Conservation (phyloP, 768 basidiomycete genomes). For the Collybiopsis luxurians region DNA sequence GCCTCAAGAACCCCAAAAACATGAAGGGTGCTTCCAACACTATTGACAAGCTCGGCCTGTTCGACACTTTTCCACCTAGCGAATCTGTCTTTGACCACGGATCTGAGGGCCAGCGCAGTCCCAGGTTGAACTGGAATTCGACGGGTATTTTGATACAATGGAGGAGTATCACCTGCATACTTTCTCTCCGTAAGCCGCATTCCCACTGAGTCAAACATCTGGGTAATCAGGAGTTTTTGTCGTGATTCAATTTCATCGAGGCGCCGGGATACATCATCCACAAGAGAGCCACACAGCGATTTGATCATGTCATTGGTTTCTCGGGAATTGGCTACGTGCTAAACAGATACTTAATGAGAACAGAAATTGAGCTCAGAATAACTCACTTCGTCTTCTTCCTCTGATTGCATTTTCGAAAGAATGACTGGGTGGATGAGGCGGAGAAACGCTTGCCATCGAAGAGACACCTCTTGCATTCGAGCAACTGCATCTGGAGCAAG, state of each 20-base stretch:
- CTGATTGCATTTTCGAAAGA: background rate
- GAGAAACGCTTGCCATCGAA: background rate
- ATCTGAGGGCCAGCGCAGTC: no score
- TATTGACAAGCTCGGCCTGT: conserved; percentile 7
- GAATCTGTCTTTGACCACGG: no score
- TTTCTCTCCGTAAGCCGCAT: background rate
- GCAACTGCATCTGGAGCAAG: background rate
- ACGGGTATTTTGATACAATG: background rate
- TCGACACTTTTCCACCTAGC: background rate
- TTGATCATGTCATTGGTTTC: no score
- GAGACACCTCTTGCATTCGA: background rate
- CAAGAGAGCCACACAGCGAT: no score
- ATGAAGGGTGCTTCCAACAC: background rate
- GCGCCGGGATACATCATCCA: no score
- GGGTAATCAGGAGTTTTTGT: no score
- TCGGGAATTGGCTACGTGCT: background rate
- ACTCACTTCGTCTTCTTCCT: no score
- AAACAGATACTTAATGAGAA: no score
- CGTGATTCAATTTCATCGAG: no score
- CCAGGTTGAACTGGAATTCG: no score
- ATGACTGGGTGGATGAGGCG: background rate
- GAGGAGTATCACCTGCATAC: background rate
- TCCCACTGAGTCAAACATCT: background rate
- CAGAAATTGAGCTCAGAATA: no score
- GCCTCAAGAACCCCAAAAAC: background rate